Conservation (phyloP, 371 early-diverging fungal genomes). For the Parasitella parasitica region DNA sequence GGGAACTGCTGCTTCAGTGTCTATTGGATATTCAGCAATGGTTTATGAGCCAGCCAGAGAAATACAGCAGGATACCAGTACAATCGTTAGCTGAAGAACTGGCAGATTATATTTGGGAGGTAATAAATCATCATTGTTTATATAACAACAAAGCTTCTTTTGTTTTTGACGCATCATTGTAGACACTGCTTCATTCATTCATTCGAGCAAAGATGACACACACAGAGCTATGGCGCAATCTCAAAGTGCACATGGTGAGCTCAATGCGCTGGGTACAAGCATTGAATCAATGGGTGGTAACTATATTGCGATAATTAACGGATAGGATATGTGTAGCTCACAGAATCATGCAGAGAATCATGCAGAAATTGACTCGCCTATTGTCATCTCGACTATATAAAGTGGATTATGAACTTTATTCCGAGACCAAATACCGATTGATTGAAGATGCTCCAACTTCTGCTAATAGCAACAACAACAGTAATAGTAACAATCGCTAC, state of each 20-base stretch:
- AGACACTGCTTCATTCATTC: slow-evolving; percentile 61
- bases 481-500: slow-evolving; percentile 1
- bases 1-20: slow-evolving; percentile 54
- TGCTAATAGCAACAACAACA: not conserved
- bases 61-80: slow-evolving; percentile 46
- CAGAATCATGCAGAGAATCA: slow-evolving; percentile 54
- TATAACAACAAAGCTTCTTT: not conserved
- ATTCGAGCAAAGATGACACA: slow-evolving; percentile 53
- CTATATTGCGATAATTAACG: slow-evolving; percentile 2
- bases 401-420: slow-evolving; percentile 48
- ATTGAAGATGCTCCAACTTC: slow-evolving; percentile 7
- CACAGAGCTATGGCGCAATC: slow-evolving; percentile 49
- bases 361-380: slow-evolving; percentile 55
- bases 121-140: slow-evolving; percentile 12
- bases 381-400: slow-evolving; percentile 51
- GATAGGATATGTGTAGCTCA: not conserved
- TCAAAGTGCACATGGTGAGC: slow-evolving; percentile 45
- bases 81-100: slow-evolving; percentile 55
- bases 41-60: slow-evolving; percentile 53
- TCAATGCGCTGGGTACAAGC: slow-evolving; percentile 53
- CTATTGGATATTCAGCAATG: slow-evolving; percentile 58
- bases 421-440: slow-evolving; percentile 10
- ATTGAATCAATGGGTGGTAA: slow-evolving; percentile 63
- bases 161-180: too few relatives aligned
- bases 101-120: slow-evolving; percentile 57